Base-by-base conservation (phyloP, 2,329 filamentous ascomycete genomes). In the Aspergillus vadensis region DNA sequence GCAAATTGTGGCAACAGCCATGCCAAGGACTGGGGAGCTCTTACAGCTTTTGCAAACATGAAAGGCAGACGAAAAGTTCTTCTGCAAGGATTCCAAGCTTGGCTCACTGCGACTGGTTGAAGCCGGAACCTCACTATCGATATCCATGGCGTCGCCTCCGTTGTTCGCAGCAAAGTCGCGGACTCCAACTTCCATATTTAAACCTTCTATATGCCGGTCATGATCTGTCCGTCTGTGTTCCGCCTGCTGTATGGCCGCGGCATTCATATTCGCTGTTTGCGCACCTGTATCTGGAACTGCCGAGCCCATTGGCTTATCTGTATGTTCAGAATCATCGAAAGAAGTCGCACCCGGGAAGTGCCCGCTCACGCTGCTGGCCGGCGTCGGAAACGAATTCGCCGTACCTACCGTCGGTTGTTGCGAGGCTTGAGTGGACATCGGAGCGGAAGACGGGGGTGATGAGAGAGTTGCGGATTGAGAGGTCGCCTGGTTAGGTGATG, bases 31-130 rank as follows among this genome's bases (percentile, higher is more conserved):
- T 68, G 70, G 76, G 74, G 76, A 75, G 66, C 66, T 76, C 80
- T 81, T 81, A 82, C 80, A 77, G 71, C 75, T 78, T 77, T 79
- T 80, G 73, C 79, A 80, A 67, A 81, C 74, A 74, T 80, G 79
- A 71, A 79, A 81, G 63, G 79, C 77, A 64, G 77, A 74, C 56
- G 77, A 77, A 63, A 81, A 76, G 62, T 81, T 74, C 62, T 76
- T 74, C 66, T 81, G 77, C 64, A 81, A 69, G 57, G 77, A 76
- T 59, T 80, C 76, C 60, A 80, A 67, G 55, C 71, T 74, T 51
- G 72, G 69, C 61, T 73, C 70, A 57, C 65, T 66, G 36, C 67
- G 57, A 12, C 70, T 65, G 43, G 65, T 52, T 36, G 62, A 64
- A 36, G 59, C 58, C 49, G 61, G 55, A 17, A 60, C 55, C 49